Percentiles rank a stretch among this genome's conserved stretches.
These are phyloP conservation scores for Chalaropsis ovoidea DNA, from an alignment of 2,329 filamentous ascomycete genomes.

Conservation along the genomic window DNA sequence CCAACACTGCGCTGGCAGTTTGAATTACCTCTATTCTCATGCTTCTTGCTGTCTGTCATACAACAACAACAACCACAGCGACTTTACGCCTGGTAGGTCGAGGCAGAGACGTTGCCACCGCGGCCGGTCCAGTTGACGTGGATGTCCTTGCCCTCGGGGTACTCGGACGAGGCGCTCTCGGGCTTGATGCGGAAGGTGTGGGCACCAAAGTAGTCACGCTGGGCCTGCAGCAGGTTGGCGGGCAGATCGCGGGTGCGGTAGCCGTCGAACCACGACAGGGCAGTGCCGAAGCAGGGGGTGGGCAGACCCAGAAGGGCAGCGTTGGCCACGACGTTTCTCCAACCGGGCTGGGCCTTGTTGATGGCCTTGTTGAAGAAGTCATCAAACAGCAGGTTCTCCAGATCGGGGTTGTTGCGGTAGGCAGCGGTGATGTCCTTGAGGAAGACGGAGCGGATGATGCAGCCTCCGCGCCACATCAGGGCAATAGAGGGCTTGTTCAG, in stretches of 20 bases:
- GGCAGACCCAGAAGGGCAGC: slow-evolving; percentile 89
- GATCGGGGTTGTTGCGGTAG: slow-evolving; percentile 86
- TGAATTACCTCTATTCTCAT: slow-evolving; percentile 9
- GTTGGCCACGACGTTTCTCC: slow-evolving; percentile 87
- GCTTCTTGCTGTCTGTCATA: not conserved
- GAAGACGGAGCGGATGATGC: slow-evolving; percentile 99
- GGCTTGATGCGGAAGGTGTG: slow-evolving; percentile 87
- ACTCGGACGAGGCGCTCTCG: slow-evolving; percentile 64
- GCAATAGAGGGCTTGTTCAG: slow-evolving; percentile 99
- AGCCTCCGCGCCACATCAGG: slow-evolving; percentile 99
- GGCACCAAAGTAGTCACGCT: slow-evolving; percentile 98
- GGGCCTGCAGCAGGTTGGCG: slow-evolving; percentile 95
- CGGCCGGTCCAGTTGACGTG: slow-evolving; percentile 99
- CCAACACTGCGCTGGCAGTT: slow-evolving; percentile 14
- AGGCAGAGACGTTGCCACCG: slow-evolving; percentile 92
- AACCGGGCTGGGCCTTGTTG: slow-evolving; percentile 86
- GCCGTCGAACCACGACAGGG: slow-evolving; percentile 96
- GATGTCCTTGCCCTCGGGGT: slow-evolving; percentile 75
- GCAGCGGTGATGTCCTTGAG: slow-evolving; percentile 98
- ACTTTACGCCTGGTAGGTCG: slow-evolving; percentile 87
- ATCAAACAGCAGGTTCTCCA: slow-evolving; percentile 97
- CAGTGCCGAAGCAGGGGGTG: slow-evolving; percentile 91
- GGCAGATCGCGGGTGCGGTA: slow-evolving; percentile 96
- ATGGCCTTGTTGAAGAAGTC: slow-evolving; percentile 99
- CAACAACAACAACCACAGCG: not conserved